Conservation (phyloP, 495 filamentous ascomycete species). For the Aspergillus carlsbadensis region DNA sequence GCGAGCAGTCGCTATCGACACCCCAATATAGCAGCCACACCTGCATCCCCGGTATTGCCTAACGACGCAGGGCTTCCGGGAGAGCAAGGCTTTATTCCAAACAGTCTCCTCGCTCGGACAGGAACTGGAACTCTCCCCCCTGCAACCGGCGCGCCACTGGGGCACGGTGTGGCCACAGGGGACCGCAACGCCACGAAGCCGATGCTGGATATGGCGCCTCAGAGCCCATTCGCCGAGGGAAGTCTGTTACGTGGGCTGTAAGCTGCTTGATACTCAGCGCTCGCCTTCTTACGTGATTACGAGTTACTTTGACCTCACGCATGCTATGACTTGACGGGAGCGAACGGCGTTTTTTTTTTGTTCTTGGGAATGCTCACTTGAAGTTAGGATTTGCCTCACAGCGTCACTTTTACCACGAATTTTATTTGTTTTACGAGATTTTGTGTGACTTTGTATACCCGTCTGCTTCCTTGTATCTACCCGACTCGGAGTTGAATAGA, state of each 20-base stretch:
- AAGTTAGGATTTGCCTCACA: not conserved
- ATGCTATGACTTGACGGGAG: too few relatives aligned
- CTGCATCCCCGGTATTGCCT: constrained; percentile 15
- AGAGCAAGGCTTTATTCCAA: constrained; percentile 32
- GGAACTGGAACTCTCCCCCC: constrained; percentile 3
- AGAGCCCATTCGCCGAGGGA: constrained; percentile 52
- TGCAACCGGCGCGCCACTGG: constrained; percentile 29
- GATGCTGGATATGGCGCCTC: constrained; percentile 54
- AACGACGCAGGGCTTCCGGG: constrained; percentile 10
- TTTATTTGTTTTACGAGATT: not conserved
- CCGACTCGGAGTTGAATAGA: too few relatives aligned
- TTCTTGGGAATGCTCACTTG: too few relatives aligned
- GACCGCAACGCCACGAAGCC: constrained; percentile 50
- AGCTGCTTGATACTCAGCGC: not conserved
- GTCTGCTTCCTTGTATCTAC: not conserved
- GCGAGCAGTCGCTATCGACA: constrained; percentile 21
- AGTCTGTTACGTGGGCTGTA: constrained; percentile 49
- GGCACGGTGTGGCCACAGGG: constrained; percentile 55
- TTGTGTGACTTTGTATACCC: not conserved
- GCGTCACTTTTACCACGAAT: not conserved
- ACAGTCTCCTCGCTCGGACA: constrained; percentile 38
- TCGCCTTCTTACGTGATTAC: too few relatives aligned
- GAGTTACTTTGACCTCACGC: too few relatives aligned
- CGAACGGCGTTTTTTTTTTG: not conserved
- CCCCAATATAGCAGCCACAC: constrained; percentile 5